Evolutionary conservation across 495 filamentous ascomycete genomes (phyloP).

Genomic region (Neurospora tetraspora): DNA sequence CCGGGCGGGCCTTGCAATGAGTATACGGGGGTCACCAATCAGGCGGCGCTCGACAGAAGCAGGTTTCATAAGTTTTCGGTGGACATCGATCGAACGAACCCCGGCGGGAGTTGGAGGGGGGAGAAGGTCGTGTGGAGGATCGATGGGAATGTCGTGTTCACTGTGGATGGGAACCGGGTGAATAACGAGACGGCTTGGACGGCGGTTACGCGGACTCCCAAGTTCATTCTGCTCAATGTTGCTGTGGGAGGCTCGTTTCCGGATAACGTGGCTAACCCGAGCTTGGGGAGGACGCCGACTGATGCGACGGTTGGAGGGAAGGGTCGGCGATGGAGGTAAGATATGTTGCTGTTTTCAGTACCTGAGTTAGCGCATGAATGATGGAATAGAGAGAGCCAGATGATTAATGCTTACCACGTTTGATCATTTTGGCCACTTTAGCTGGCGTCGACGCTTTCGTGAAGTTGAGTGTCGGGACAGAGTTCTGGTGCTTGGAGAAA

Average conservation of each 20-base stretch:
- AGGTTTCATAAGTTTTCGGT: conserved; percentile 32
- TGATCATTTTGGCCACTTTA: not conserved
- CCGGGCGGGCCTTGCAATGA: conserved; percentile 35
- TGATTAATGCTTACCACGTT: not conserved
- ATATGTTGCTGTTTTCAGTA: conserved; percentile 10
- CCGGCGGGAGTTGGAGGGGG: conserved; percentile 20
- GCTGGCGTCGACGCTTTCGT: not conserved
- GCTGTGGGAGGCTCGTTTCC: conserved; percentile 34
- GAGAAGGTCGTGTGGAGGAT: conserved; percentile 35
- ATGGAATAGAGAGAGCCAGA: not conserved
- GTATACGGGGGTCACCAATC: conserved; percentile 24
- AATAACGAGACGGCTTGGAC: conserved; percentile 27
- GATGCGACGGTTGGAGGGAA: conserved; percentile 2
- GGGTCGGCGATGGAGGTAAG: conserved; percentile 8
- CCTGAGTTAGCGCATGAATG: not conserved
- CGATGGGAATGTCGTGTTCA: conserved; percentile 26
- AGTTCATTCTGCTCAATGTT: conserved; percentile 36
- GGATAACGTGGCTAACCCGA: conserved; percentile 2
- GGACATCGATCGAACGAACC: conserved; percentile 27
- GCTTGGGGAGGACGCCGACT: conserved; percentile 4
- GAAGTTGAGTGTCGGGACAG: not conserved
- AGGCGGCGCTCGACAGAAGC: conserved; percentile 16
- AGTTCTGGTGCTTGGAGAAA: not conserved
- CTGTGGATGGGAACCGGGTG: conserved; percentile 23
- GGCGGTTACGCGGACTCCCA: conserved; percentile 19